Conservation (phyloP, 164 flowering plant genomes). For the Sedum album region DNA sequence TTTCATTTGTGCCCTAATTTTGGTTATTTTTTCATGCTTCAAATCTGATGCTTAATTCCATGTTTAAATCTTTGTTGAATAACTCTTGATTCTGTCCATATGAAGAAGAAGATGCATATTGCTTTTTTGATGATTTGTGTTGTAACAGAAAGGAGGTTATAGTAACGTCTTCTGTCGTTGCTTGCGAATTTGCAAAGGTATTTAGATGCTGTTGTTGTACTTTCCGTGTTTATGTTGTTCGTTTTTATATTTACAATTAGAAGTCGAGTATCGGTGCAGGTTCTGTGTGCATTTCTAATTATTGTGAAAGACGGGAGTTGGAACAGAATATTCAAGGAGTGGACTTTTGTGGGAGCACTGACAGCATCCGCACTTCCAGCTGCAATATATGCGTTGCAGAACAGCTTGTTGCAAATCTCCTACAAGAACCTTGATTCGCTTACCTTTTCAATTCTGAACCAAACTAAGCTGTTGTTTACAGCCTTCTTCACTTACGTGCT, state of each 20-base stretch:
- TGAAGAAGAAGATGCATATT: background rate
- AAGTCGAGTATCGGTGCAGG: conserved; percentile 27
- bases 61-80: too few relatives aligned
- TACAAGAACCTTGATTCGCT: conserved; percentile 97
- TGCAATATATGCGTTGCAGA: conserved; percentile 91
- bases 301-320: conserved; percentile 66
- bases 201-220: background rate
- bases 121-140: background rate
- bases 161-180: conserved; percentile 81
- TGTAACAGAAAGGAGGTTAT: conserved; percentile 71
- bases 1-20: background rate
- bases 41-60: background rate
- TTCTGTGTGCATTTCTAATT: conserved; percentile 65
- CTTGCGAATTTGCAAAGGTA: conserved; percentile 88
- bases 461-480: conserved; percentile 92
- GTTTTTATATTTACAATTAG: background rate
- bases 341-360: conserved; percentile 81
- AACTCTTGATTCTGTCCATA: background rate
- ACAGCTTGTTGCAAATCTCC: conserved; percentile 93
- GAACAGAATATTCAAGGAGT: conserved; percentile 49
- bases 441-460: conserved; percentile 95
- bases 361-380: conserved; percentile 96
- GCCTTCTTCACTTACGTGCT: conserved; percentile 79
- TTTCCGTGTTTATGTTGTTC: background rate
- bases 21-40: background rate